Evolutionary conservation across 495 filamentous ascomycete species (phyloP).

Genomic region (Staphylotrichum tortipilum): DNA sequence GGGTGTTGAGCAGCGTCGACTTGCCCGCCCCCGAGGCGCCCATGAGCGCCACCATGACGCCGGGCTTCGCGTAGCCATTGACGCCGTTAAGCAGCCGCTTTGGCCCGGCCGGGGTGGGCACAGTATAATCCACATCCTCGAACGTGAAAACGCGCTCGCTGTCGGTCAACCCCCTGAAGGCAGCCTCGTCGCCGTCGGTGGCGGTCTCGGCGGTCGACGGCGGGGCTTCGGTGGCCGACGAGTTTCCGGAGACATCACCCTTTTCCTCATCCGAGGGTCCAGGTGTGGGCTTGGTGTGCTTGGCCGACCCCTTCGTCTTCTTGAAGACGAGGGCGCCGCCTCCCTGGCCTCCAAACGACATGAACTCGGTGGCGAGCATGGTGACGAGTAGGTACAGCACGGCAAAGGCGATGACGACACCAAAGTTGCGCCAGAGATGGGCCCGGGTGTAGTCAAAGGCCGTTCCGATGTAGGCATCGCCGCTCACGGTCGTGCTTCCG

Average conservation of each 20-base stretch:
- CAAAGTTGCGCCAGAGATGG: slow-evolving; percentile 76
- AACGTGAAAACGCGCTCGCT: slow-evolving; percentile 46
- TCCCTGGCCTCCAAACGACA: slow-evolving; percentile 34
- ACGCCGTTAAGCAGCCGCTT: slow-evolving; percentile 57
- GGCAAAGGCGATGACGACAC: slow-evolving; percentile 61
- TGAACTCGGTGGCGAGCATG: slow-evolving; percentile 49
- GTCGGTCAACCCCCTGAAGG: slow-evolving; percentile 8
- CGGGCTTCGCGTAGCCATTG: slow-evolving; percentile 71
- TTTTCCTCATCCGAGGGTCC: slow-evolving; percentile 38
- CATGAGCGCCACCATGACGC: slow-evolving; percentile 72
- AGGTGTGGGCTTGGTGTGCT: slow-evolving; percentile 19
- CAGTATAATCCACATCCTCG: slow-evolving; percentile 54
- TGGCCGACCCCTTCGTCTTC: slow-evolving; percentile 20
- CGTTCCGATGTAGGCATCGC: slow-evolving; percentile 50
- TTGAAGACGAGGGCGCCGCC: slow-evolving; percentile 29
- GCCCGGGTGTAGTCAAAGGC: slow-evolving; percentile 50
- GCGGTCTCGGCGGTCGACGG: slow-evolving; percentile 27
- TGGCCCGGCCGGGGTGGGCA: slow-evolving; percentile 54
- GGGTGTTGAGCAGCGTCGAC: slow-evolving; percentile 55
- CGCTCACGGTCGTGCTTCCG: slow-evolving; percentile 45
- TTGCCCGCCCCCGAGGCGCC: slow-evolving; percentile 80
- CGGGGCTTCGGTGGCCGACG: slow-evolving; percentile 16
- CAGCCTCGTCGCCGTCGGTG: slow-evolving; percentile 7
- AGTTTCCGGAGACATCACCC: slow-evolving; percentile 12
- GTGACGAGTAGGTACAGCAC: slow-evolving; percentile 64